Evolutionary conservation across 2,329 filamentous ascomycete genomes (phyloP).

Genomic region (Coniochaeta sp.): DNA sequence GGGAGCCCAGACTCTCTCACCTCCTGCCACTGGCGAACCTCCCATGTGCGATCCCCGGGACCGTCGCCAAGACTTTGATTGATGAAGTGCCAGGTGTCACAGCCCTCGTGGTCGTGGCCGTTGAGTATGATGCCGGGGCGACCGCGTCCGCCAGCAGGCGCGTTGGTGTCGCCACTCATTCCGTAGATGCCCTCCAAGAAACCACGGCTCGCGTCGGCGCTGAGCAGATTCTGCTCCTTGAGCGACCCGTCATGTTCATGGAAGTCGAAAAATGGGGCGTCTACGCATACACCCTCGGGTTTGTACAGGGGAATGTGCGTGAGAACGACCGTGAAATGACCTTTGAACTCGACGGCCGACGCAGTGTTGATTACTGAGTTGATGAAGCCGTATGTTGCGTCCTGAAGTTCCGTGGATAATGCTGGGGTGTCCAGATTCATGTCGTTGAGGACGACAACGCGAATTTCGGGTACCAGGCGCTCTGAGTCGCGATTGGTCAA

Average conservation of each 20-base stretch:
- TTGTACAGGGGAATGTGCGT: slow-evolving; percentile 94
- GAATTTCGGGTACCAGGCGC: slow-evolving; percentile 58
- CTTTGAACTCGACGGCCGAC: slow-evolving; percentile 50
- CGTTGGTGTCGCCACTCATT: slow-evolving; percentile 55
- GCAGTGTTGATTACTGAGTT: slow-evolving; percentile 60
- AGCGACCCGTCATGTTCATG: slow-evolving; percentile 62
- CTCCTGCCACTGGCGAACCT: slow-evolving; percentile 39
- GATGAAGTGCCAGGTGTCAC: slow-evolving; percentile 79
- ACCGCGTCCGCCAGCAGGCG: slow-evolving; percentile 55
- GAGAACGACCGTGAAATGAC: slow-evolving; percentile 73
- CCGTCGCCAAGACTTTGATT: slow-evolving; percentile 45
- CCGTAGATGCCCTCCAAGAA: slow-evolving; percentile 83
- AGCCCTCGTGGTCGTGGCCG: slow-evolving; percentile 92
- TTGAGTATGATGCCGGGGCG: slow-evolving; percentile 76
- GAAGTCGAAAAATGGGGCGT: slow-evolving; percentile 77
- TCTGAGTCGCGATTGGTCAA: slow-evolving; percentile 36
- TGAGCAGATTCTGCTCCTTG: slow-evolving; percentile 87
- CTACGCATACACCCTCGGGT: slow-evolving; percentile 70
- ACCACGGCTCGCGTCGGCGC: slow-evolving; percentile 60
- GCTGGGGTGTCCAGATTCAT: slow-evolving; percentile 91
- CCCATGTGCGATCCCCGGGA: slow-evolving; percentile 36
- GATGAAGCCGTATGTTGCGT: slow-evolving; percentile 70
- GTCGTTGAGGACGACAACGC: slow-evolving; percentile 80
- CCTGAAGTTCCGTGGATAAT: slow-evolving; percentile 57
- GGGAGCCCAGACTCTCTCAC: slow-evolving; percentile 33